phyloP scores from a whole-genome alignment of 768 basidiomycete genomes.

The Peribolospora kevripleyi region DNA sequence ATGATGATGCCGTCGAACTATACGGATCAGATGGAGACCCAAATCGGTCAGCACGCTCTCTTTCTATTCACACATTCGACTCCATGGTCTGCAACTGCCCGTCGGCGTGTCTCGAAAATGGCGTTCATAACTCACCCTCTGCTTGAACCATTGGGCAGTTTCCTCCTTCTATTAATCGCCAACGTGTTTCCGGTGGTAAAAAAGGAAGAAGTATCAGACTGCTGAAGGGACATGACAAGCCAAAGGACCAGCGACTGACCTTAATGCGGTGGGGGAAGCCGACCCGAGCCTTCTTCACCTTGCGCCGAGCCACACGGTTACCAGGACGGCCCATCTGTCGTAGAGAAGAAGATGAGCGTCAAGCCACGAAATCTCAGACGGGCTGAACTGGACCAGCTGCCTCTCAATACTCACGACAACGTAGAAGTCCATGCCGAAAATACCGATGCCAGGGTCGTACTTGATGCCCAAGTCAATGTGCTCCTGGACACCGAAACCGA shows the following conservation, averaged over 20 bases:
- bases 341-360: not conserved
- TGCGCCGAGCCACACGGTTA: constrained; percentile 68
- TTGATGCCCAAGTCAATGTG: constrained; percentile 97
- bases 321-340: constrained; percentile 73
- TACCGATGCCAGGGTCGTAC: constrained; percentile 95
- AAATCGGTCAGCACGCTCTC: not conserved
- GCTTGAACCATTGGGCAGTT: constrained; percentile 89
- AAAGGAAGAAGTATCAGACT: not conserved
- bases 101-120: not conserved
- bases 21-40: not conserved
- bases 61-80: not conserved
- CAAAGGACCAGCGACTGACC: constrained; percentile 45
- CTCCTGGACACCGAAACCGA: constrained; percentile 97
- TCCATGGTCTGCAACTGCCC: not conserved
- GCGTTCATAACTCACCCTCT: constrained; percentile 25
- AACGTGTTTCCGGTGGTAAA: too few relatives aligned
- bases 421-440: constrained; percentile 99
- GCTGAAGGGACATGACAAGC: not conserved
- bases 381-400: not conserved
- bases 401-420: constrained; percentile 20
- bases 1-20: constrained; percentile 17
- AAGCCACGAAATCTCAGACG: not conserved
- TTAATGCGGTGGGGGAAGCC: constrained; percentile 73
- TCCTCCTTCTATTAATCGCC: not conserved
- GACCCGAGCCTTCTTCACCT: constrained; percentile 61